Evolutionary conservation across 1,139 yeast species (phyloP).

Genomic region (Candida neerlandica): DNA sequence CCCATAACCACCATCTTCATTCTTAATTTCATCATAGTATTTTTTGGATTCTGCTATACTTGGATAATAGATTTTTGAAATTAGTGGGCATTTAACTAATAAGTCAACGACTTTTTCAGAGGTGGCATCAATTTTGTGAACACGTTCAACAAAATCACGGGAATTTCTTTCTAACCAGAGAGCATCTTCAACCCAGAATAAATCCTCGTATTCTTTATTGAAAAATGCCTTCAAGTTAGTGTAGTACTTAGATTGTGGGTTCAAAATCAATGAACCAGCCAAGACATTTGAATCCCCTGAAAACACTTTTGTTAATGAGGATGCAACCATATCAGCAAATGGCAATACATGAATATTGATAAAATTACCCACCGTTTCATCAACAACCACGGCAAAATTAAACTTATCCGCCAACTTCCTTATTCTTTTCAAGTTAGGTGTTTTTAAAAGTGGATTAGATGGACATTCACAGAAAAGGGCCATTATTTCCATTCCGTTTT

Average conservation of each 20-base stretch:
- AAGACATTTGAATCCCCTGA: slow-evolving; percentile 94
- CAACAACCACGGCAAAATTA: slow-evolving; percentile 79
- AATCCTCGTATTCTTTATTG: slow-evolving; percentile 64
- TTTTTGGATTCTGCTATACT: slow-evolving; percentile 52
- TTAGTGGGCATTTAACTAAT: slow-evolving; percentile 47
- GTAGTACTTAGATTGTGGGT: slow-evolving; percentile 64
- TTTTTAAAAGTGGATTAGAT: slow-evolving; percentile 82
- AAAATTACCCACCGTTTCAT: slow-evolving; percentile 92
- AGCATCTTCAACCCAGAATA: slow-evolving; percentile 93
- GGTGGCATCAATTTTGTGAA: slow-evolving; percentile 66
- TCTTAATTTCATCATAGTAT: slow-evolving; percentile 72
- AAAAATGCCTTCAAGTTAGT: slow-evolving; percentile 53
- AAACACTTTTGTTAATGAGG: slow-evolving; percentile 88
- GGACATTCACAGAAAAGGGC: slow-evolving; percentile 92
- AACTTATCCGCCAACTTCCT: slow-evolving; percentile 67
- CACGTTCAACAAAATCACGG: slow-evolving; percentile 78
- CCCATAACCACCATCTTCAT: slow-evolving; percentile 85
- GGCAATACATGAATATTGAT: slow-evolving; percentile 81
- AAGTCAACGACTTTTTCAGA: slow-evolving; percentile 58
- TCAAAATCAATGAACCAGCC: slow-evolving; percentile 88
- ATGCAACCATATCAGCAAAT: slow-evolving; percentile 80
- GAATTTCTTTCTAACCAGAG: slow-evolving; percentile 90
- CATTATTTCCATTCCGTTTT: slow-evolving; percentile 61
- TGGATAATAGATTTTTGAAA: slow-evolving; percentile 76
- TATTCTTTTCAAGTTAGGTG: slow-evolving; percentile 73